phyloP scores from a whole-genome alignment of 306 rosid genomes.

The Dryas octopetala region DNA sequence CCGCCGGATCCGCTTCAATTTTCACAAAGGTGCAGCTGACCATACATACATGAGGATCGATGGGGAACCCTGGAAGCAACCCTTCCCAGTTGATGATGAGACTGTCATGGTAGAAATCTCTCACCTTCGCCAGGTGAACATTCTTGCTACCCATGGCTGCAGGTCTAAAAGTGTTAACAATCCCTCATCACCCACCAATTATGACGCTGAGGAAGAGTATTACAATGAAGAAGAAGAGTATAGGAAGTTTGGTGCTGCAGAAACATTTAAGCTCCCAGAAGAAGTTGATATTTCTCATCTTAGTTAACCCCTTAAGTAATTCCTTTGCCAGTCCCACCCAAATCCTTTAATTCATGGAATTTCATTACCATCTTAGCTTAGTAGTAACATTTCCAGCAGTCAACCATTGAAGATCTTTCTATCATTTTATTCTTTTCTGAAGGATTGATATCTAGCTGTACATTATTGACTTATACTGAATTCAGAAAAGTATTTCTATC shows the following conservation, averaged over 20 bases:
- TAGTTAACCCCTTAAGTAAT: slow-evolving; percentile 43
- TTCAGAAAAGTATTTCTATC: neutral
- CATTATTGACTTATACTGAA: neutral
- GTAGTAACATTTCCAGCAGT: neutral
- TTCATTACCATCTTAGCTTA: neutral
- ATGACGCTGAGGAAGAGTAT: slow-evolving; percentile 47
- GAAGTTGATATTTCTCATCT: slow-evolving; percentile 62
- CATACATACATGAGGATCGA: slow-evolving; percentile 91
- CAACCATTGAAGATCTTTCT: neutral
- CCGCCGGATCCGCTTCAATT: slow-evolving; percentile 70
- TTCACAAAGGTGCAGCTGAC: slow-evolving; percentile 68
- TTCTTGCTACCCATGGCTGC: slow-evolving; percentile 66
- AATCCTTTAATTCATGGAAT: neutral
- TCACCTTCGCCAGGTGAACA: slow-evolving; percentile 87
- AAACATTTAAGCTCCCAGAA: slow-evolving; percentile 75
- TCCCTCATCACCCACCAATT: slow-evolving; percentile 37
- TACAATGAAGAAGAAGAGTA: slow-evolving; percentile 64
- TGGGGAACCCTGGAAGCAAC: slow-evolving; percentile 99
- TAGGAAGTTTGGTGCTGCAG: slow-evolving; percentile 95
- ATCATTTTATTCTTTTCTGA: neutral
- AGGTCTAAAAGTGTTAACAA: slow-evolving; percentile 54
- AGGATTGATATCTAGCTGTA: neutral
- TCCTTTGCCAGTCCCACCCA: neutral
- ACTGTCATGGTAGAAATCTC: slow-evolving; percentile 86
- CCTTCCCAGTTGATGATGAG: slow-evolving; percentile 79